Base-by-base conservation (phyloP, 805 yeast genomes). In the Hanseniaspora mollemarum region DNA sequence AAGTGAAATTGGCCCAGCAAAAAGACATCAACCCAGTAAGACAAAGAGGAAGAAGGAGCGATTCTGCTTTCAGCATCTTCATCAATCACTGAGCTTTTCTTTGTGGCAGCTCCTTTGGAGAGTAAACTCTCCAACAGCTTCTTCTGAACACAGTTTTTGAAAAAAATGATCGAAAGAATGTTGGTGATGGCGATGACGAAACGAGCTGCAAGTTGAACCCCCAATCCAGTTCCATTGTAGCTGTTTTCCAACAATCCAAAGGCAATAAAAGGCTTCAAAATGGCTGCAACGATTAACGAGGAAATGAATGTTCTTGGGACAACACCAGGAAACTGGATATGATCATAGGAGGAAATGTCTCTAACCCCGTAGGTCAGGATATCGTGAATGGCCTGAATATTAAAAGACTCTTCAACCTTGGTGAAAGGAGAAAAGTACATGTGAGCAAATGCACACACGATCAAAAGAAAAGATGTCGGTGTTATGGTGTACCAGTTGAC, bases 371-470 rank as follows among this genome's bases (percentile, higher is more conserved):
- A 72, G 55, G 74, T 73, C 45, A 85, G 55, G 39, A 87, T 70
- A 59, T 90, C 96, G 60, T 88, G 87, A 38, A 86, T 71, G 0
- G 96, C 96, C 59, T 90, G 96, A 41, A 85, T 69, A 58, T 81
- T 85, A 71, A 90, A 90, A 26, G 95, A 85, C 63, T 90, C 97
- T 62, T 90, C 96, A 0, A 90, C 96, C 65, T 90, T 90, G 1
- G 96, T 82, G 64, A 69, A 86, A 0, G 96, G 96, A 0, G 95
- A 73, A 1, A 75, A 58, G 10, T 69, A 55, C 54, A 83, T 57
- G 60, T 81, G 79, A 43, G 66, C 64, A 1, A 71, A 62, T 10
- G 83, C 71, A 5, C 73, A 62, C 2, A 66, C 69, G 19, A 83
- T 54, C 15, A 81, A 62, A 5, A 67, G 52, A 7, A 68, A 58